Conservation (phyloP, 345 rosid genomes). For the Noccaea caerulescens region DNA sequence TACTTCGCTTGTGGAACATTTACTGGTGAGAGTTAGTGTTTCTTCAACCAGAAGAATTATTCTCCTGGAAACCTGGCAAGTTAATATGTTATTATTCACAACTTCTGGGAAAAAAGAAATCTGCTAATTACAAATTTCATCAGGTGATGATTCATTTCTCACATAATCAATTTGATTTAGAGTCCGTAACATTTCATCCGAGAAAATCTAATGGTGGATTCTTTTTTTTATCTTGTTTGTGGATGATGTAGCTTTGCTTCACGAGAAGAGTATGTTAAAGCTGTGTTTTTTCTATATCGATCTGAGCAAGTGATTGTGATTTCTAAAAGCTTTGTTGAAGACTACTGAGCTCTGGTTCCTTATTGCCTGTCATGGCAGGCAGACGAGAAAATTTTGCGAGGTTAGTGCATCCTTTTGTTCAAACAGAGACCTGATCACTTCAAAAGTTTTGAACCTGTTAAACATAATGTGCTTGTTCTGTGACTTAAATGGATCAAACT, state of each 20-base stretch:
- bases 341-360: conserved; percentile 5
- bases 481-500: neutral
- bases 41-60: conserved; percentile 17
- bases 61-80: neutral
- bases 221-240: neutral
- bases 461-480: neutral
- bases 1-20: conserved; percentile 23
- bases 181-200: neutral
- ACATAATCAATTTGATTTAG: neutral
- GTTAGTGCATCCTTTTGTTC: conserved; percentile 27
- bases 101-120: neutral
- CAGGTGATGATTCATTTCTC: neutral
- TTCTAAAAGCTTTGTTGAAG: neutral
- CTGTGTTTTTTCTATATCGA: conserved; percentile 16
- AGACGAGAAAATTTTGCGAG: conserved; percentile 34
- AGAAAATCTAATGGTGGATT: neutral
- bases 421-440: neutral
- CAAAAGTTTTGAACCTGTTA: neutral
- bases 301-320: conserved; percentile 7
- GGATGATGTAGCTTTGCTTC: conserved; percentile 13
- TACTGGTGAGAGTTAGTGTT: conserved; percentile 5
- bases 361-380: conserved; percentile 36
- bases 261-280: conserved; percentile 6
- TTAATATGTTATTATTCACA: conserved; percentile 1
- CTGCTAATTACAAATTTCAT: neutral